These are phyloP conservation scores for Gastrolobium bilobum DNA, from an alignment of 306 rosid genomes.

Conservation along the genomic window DNA sequence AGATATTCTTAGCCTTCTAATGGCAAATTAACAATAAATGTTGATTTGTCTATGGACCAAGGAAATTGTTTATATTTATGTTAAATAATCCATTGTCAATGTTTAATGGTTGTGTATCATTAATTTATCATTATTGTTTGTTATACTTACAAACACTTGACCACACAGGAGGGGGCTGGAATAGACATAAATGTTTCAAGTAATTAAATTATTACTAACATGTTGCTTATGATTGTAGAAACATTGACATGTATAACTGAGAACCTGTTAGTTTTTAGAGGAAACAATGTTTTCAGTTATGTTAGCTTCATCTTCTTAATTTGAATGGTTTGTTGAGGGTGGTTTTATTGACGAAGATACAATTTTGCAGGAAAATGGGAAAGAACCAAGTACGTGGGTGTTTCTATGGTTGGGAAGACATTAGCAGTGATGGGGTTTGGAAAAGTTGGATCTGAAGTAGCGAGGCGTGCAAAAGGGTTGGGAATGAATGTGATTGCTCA, in stretches of 20 bases:
- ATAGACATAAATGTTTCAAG: neutral
- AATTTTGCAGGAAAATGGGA: conserved; percentile 77
- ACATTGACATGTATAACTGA: neutral
- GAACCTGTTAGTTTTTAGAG: neutral
- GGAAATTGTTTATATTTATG: too few relatives aligned
- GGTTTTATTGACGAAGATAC: neutral
- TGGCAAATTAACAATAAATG: too few relatives aligned
- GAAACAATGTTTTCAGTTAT: neutral
- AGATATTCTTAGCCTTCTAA: too few relatives aligned
- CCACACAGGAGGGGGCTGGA: neutral
- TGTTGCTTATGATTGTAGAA: neutral
- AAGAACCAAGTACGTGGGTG: conserved; percentile 92
- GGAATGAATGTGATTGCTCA: conserved; percentile 93
- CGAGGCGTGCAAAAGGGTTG: conserved; percentile 88
- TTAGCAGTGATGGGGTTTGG: conserved; percentile 92
- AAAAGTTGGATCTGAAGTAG: conserved; percentile 95
- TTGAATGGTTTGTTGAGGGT: neutral
- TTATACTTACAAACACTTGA: too few relatives aligned
- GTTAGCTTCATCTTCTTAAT: neutral
- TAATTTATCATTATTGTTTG: too few relatives aligned
- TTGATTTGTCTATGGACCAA: too few relatives aligned
- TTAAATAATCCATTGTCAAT: too few relatives aligned
- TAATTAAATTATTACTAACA: neutral
- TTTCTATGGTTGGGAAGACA: conserved; percentile 92
- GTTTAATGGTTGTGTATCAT: too few relatives aligned